Evolutionary conservation across 345 rosid genomes (phyloP), one percentile per base, ranked within the genome.

Genomic region (Bruguiera sexangula): DNA sequence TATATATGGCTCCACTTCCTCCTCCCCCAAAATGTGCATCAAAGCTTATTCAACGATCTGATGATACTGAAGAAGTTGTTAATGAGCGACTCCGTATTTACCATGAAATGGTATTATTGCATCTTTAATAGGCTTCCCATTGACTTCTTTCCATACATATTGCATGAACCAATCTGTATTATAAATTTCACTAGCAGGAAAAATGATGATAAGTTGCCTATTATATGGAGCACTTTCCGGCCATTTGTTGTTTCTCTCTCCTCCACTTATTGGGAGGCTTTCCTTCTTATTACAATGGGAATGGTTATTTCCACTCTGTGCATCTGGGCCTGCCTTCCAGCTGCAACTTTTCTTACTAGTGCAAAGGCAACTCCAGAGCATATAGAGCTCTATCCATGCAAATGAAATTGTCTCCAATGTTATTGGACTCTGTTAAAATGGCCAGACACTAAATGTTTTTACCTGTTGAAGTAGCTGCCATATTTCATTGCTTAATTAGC

Each of bases 1-100:
- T 95, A 87, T 85, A 89, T 73, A 92, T 95, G 99, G 87, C 88
- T 80, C 93, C 99, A 1, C 97, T 95, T 63, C 99, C 84, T 79
- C 94, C 99, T 57, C 99, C 99, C n/a, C 81, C 91, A 15, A 79
- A 85, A 16, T 95, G 99, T 73, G 88, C 80, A 24, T 67, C 88
- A 8, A 95, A 95, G 85, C 98, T 95, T 66, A 82, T 95, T 67
- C 86, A 75, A 62, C 94, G 99, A 48, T 74, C 94, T 68, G 99
- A 95, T 76, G 98, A 95, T 76, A 95, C 89, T 0, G 93, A 89
- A 84, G 96, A 90, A 80, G 88, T 95, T 72, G 96, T 95, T 39
- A 95, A 77, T 82, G 94, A 83, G 74, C 86, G 99, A 50, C 88
- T 95, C 50, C 82, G 90, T 6, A 82, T 95, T 71, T 95, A 95